These are phyloP conservation scores for Tricholoma saponaceum DNA, from an alignment of 768 basidiomycete genomes.

Conservation along the genomic window DNA sequence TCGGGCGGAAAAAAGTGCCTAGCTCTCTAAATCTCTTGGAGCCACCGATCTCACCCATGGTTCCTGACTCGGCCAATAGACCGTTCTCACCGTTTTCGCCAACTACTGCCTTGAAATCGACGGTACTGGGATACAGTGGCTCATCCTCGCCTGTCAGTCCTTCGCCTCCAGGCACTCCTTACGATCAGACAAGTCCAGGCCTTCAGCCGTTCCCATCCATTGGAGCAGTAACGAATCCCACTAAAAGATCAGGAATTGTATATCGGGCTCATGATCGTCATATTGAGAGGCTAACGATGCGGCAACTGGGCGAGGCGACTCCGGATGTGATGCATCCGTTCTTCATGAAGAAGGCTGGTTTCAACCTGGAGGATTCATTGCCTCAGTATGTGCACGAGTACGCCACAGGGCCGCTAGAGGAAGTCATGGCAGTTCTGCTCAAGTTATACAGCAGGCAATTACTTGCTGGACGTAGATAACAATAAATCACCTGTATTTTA, in stretches of 20 bases:
- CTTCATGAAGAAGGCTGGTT: conserved; percentile 81
- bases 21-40: conserved; percentile 26
- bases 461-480: conserved; percentile 24
- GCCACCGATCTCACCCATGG: conserved; percentile 26
- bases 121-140: conserved; percentile 12
- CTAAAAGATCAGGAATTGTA: conserved; percentile 30
- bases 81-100: conserved; percentile 20
- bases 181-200: conserved; percentile 3
- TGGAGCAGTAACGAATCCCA: conserved; percentile 2
- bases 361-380: conserved; percentile 79
- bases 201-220: conserved; percentile 11
- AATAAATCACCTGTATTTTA: conserved; percentile 1
- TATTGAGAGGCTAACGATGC: conserved; percentile 79
- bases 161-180: conserved; percentile 12
- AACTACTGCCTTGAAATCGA: conserved; percentile 20
- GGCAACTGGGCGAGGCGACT: conserved; percentile 85
- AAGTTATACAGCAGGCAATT: conserved; percentile 77
- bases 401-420: conserved; percentile 76
- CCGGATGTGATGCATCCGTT: conserved; percentile 86
- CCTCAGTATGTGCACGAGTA: conserved; percentile 88
- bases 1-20: conserved; percentile 34
- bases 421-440: conserved; percentile 77
- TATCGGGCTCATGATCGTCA: conserved; percentile 57
- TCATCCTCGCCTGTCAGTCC: conserved; percentile 16
- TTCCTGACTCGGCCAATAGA: conserved; percentile 17